Evolutionary conservation across 768 basidiomycete species (phyloP).

Genomic region (Bullera alba): DNA sequence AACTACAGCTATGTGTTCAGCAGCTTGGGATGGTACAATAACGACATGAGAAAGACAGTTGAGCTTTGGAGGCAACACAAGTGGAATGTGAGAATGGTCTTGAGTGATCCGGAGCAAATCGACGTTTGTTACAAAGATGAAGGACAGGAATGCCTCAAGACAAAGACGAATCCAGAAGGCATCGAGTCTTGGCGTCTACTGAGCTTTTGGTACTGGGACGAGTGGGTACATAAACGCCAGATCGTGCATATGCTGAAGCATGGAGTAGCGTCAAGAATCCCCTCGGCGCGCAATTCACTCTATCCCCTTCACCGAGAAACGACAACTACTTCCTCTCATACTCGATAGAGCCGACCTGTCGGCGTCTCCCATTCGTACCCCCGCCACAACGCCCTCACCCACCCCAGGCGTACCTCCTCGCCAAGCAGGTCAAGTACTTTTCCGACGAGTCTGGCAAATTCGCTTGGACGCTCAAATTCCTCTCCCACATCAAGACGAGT

Average conservation of each 20-base stretch:
- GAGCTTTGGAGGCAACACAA: conserved; percentile 21
- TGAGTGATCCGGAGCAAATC: conserved; percentile 34
- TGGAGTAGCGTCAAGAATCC: conserved; percentile 26
- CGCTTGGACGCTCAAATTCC: conserved; percentile 23
- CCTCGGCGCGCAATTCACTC: conserved; percentile 28
- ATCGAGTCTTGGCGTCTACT: conserved; percentile 22
- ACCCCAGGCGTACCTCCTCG: conserved; percentile 32
- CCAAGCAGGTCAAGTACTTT: conserved; percentile 32
- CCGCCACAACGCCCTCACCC: conserved; percentile 5
- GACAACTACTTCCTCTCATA: conserved; percentile 29
- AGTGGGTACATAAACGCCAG: conserved; percentile 11
- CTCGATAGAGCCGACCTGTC: conserved; percentile 38
- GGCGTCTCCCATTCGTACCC: conserved; percentile 11
- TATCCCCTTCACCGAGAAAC: conserved; percentile 30
- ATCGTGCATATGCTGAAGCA: background rate
- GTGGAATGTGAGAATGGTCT: conserved; percentile 23
- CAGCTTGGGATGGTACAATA: conserved; percentile 35
- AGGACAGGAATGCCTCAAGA: conserved; percentile 19
- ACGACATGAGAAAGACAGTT: conserved; percentile 29
- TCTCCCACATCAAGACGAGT: conserved; percentile 8
- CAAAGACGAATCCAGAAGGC: conserved; percentile 13
- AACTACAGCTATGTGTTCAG: conserved; percentile 32
- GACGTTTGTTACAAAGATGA: conserved; percentile 17
- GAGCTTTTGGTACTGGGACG: conserved; percentile 31
- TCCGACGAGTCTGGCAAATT: conserved; percentile 11